Base-by-base conservation (phyloP, 495 filamentous ascomycete species). In the Pseudoneurospora amorphoporcata region DNA sequence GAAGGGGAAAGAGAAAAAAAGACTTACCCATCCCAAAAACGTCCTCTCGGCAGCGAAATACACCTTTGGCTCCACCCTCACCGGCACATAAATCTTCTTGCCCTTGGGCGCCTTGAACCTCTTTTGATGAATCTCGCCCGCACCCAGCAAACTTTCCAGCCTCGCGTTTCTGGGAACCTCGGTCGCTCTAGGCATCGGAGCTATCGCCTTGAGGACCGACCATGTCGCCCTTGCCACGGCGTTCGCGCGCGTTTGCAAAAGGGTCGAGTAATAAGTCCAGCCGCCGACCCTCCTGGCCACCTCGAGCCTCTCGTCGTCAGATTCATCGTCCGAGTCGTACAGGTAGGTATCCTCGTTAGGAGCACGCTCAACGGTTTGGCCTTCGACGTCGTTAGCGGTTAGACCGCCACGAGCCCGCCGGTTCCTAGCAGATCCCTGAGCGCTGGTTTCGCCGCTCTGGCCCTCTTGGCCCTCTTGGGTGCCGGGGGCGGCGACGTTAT, bases 1-100 rank as follows among this genome's bases (percentile, higher is more conserved):
- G 35, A 5, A 37, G 5, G 35, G 35, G 35, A 37, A 2, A 47
- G 10, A 71, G 61, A 23, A 23, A 29, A 16, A 58, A 65, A 8
- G 5, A 81, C 86, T 78, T 82, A 90, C 88, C 95, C 95, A 99
- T 43, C 93, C 92, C 73, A 99, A 87, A 82, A 97, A 99, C 14
- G 95, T 99, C 73, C 95, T 88, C 79, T 99, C 95, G 8, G 93
- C 94, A 35, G 95, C 95, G 75, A 99, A 97, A 81, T 94, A 96
- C 73, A 99, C 95, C 81, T 99, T 99, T 3, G 95, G 95, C 82
- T 99, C 95, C 68, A 99, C 94, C 70, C 95, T 89, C 58, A 98
- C 90, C 39, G 94, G 95, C 32, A 99, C 95, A 74, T 97, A 93
- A 76, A 99, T 99, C 76, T 84, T 88, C 81, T 98, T 98, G 32